Conservation (phyloP, 2,329 filamentous ascomycete genomes). For the Fusarium albidum region DNA sequence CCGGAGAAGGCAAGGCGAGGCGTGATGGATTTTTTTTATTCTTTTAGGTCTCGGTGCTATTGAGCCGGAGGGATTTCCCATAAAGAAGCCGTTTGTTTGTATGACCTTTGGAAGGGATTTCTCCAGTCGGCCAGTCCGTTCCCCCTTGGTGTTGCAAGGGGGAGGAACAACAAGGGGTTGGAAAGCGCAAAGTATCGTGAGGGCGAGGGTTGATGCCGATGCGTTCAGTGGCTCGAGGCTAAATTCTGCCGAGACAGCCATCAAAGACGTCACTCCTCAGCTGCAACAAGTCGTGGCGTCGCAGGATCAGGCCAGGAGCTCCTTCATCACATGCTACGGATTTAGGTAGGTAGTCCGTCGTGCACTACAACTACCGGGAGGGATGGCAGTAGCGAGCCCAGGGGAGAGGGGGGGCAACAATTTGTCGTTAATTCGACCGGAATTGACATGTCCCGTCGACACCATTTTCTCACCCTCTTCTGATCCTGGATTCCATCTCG, state of each 20-base stretch:
- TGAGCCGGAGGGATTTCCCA: background rate
- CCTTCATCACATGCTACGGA: constrained; percentile 22
- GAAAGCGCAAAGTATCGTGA: background rate
- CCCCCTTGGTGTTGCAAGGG: background rate
- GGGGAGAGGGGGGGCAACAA: no score
- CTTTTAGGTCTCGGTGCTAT: constrained; percentile 11
- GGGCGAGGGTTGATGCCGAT: constrained; percentile 18
- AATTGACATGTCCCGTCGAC: constrained; percentile 15
- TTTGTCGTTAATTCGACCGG: constrained; percentile 2
- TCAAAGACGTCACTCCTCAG: constrained; percentile 31
- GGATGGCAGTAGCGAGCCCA: background rate
- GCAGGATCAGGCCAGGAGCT: constrained; percentile 4
- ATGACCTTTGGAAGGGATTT: background rate
- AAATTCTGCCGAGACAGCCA: constrained; percentile 27
- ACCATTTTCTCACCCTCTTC: constrained; percentile 18
- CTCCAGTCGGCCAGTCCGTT: constrained; percentile 2
- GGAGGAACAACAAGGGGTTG: background rate
- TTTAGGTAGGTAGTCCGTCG: constrained; percentile 9
- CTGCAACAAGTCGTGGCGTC: constrained; percentile 17
- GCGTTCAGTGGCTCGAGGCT: constrained; percentile 38
- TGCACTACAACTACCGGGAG: background rate
- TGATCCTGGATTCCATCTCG: constrained; percentile 23
- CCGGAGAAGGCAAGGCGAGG: constrained; percentile 18
- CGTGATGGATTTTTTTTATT: constrained; percentile 9
- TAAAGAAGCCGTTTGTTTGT: background rate